phyloP scores from a whole-genome alignment of 2,329 filamentous ascomycete genomes.

The Alternaria consortialis region DNA sequence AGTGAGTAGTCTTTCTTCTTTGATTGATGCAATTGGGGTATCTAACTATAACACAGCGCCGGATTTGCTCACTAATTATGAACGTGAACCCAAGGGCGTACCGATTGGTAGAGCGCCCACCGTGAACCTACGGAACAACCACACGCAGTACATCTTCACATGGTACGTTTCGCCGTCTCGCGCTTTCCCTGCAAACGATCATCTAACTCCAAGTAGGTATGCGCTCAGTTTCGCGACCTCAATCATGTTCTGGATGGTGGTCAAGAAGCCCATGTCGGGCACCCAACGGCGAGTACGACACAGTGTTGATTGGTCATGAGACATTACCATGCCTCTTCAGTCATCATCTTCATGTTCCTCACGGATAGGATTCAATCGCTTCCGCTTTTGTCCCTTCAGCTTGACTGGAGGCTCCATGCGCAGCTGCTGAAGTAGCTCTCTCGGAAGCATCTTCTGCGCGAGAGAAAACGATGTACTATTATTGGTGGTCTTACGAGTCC shows the following conservation, averaged over 20 bases:
- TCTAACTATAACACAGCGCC: conserved; percentile 66
- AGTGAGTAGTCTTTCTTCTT: conserved; percentile 60
- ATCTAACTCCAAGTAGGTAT: conserved; percentile 70
- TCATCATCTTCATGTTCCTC: conserved; percentile 58
- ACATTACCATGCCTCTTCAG: conserved; percentile 41
- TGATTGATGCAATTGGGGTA: conserved; percentile 27
- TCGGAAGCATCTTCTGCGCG: conserved; percentile 81
- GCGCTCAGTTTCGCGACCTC: conserved; percentile 83
- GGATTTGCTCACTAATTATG: conserved; percentile 77
- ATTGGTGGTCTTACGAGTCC: conserved; percentile 70
- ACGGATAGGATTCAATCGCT: conserved; percentile 53
- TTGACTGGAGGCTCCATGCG: conserved; percentile 67
- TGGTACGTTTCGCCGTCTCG: conserved; percentile 69
- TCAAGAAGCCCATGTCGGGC: conserved; percentile 83
- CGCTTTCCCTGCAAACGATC: not conserved
- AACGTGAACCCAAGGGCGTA: conserved; percentile 80
- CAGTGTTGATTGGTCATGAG: conserved; percentile 74
- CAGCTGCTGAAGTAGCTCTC: conserved; percentile 83
- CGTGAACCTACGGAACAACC: conserved; percentile 94
- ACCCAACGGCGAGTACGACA: conserved; percentile 77
- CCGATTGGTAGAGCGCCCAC: conserved; percentile 88
- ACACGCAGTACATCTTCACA: conserved; percentile 98
- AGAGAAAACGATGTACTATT: conserved; percentile 82
- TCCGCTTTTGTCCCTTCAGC: conserved; percentile 56
- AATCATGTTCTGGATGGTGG: conserved; percentile 95